Evolutionary conservation across 371 early-diverging fungal genomes (phyloP), one percentile per base, ranked within the genome.

Genomic region (Parasitella parasitica): DNA sequence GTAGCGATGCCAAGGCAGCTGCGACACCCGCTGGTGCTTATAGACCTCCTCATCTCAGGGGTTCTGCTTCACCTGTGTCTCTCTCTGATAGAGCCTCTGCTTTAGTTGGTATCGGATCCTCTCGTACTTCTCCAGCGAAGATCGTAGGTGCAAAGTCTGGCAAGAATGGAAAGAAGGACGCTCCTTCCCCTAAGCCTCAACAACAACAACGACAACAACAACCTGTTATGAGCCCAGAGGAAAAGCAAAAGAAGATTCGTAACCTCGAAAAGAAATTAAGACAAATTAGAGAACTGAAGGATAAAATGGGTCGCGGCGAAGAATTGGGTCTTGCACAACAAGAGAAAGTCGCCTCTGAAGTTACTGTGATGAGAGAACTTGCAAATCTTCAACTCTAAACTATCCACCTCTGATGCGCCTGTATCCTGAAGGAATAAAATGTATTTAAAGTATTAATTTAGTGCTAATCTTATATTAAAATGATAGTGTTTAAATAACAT

Each of bases 201-300:
- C 50, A 35, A 1, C 35, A 49, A 26, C 26, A 30, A 6, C 60
- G 52, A 39, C 50, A 35, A 1, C 35, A 49, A 26, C 26, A 30
- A 6, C 34, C 66, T 28, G 49, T 51, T 15, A 18, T 67, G 15
- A 63, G 57, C 46, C 53, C 69, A 54, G 81, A 77, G 58, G 87
- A 86, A 52, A 85, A 79, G 22, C 91, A 91, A 64, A 97, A 96
- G 86, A 91, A 89, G 75, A 83, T 94, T 64, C 88, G 94, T 63
- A 85, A 77, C 52, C 73, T 96, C 26, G 89, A 90, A 60, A 95
- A 94, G 83, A 97, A 97, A 76, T 74, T 97, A 60, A 85, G 89
- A 69, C 93, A 94, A 74, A 97, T 97, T 72, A 80, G 80, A 37
- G 93, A 90, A 39, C 77, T 97, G 46, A 91, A 91, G 67, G 89